A percentile compares a stretch with the other conserved stretches of the same genome.
phyloP scores from a whole-genome alignment of 371 early-diverging fungal species.

The Rhizomucor miehei region DNA sequence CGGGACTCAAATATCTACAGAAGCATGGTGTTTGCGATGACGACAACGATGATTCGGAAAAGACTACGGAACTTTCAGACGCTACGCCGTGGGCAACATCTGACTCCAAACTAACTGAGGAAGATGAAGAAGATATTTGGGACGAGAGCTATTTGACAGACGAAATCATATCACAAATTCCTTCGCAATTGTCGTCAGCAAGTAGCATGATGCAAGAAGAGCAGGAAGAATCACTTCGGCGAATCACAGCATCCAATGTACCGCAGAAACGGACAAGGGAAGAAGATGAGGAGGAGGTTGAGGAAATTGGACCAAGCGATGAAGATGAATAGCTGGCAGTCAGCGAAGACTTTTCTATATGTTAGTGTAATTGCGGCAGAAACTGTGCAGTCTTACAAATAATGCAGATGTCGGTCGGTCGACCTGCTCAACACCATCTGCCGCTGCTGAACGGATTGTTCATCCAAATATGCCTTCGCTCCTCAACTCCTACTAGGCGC shows the following conservation, averaged over 20 bases:
- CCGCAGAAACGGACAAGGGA: constrained; percentile 1
- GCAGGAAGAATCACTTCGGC: not conserved
- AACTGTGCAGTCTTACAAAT: too few species aligned
- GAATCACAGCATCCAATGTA: not conserved
- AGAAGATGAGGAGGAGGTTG: constrained; percentile 6
- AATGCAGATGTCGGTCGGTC: too few species aligned
- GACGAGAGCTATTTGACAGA: not conserved
- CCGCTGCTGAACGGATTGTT: too few species aligned
- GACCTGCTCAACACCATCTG: too few species aligned
- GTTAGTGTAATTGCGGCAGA: too few species aligned
- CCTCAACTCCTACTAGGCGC: too few species aligned
- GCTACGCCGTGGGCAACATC: not conserved
- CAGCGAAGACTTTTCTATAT: not conserved
- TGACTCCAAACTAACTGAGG: not conserved
- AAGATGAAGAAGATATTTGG: constrained; percentile 4
- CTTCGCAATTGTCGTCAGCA: not conserved
- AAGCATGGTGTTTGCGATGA: constrained; percentile 2
- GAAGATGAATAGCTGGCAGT: constrained; percentile 1
- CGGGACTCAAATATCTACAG: not conserved
- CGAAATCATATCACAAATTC: constrained; percentile 3
- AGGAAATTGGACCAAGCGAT: not conserved
- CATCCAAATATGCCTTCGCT: too few species aligned
- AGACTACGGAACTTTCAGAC: not conserved
- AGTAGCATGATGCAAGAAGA: not conserved
- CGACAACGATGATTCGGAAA: not conserved